Percentiles rank a stretch among this genome's conserved stretches.
Evolutionary conservation across 2,329 filamentous ascomycete species (phyloP).

Genomic region (Phialemonium atrogriseum): DNA sequence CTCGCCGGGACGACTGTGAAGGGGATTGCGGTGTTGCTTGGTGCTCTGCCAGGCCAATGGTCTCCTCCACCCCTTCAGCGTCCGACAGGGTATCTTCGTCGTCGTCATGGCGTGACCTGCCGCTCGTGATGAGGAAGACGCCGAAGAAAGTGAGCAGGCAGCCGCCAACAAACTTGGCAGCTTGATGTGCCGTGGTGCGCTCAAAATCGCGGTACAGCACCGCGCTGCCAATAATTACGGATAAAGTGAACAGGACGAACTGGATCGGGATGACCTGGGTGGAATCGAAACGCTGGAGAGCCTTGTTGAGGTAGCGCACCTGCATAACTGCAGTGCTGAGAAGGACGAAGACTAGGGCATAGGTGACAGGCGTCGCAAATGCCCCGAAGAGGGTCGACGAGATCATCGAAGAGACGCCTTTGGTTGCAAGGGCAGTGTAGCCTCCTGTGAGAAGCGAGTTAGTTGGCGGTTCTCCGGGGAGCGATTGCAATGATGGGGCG

Average conservation of each 20-base stretch:
- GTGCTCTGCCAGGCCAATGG: slow-evolving; percentile 51
- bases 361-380: slow-evolving; percentile 87
- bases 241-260: slow-evolving; percentile 93
- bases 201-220: slow-evolving; percentile 94
- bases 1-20: slow-evolving; percentile 20
- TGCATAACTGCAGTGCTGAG: slow-evolving; percentile 87
- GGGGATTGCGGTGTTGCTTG: slow-evolving; percentile 27
- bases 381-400: slow-evolving; percentile 85
- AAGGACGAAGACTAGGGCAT: slow-evolving; percentile 72
- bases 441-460: slow-evolving; percentile 48
- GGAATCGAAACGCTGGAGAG: slow-evolving; percentile 86
- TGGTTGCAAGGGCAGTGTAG: slow-evolving; percentile 94
- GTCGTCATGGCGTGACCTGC: slow-evolving; percentile 51
- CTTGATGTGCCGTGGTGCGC: slow-evolving; percentile 63
- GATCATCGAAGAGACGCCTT: slow-evolving; percentile 90
- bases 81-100: slow-evolving; percentile 49
- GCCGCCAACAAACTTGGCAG: slow-evolving; percentile 79
- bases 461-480: background rate
- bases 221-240: slow-evolving; percentile 89
- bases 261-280: slow-evolving; percentile 97
- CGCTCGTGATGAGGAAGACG: slow-evolving; percentile 94
- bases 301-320: slow-evolving; percentile 88
- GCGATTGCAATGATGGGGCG: background rate
- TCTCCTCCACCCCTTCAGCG: slow-evolving; percentile 53
- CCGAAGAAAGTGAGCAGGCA: slow-evolving; percentile 90